Evolutionary conservation across 495 filamentous ascomycete species (phyloP).

Genomic region (Entonaema liquescens): DNA sequence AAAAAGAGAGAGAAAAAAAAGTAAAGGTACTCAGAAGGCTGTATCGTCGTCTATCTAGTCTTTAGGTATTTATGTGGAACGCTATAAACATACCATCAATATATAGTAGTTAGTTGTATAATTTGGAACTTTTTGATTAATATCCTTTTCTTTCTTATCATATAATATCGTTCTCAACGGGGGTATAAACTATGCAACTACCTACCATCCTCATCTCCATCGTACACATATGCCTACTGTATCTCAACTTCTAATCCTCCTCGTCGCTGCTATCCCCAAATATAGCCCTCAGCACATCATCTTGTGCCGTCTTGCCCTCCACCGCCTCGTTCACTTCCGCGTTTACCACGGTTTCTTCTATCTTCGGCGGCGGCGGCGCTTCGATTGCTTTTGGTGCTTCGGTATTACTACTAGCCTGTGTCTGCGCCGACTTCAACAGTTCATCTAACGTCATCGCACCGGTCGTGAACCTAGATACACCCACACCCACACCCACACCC

Average conservation of each 20-base stretch:
- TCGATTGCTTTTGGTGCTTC: slow-evolving; percentile 9
- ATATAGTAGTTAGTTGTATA: no score
- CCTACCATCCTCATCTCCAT: background rate
- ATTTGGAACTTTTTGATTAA: background rate
- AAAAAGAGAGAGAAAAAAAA: no score
- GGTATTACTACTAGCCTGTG: background rate
- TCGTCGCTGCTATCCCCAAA: slow-evolving; percentile 91
- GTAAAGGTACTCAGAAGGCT: background rate
- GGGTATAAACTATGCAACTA: background rate
- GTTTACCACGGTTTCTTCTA: slow-evolving; percentile 62
- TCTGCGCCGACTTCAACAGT: slow-evolving; percentile 59
- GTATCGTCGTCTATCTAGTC: background rate
- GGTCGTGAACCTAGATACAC: slow-evolving; percentile 42
- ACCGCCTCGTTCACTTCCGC: slow-evolving; percentile 86
- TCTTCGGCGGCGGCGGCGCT: slow-evolving; percentile 15
- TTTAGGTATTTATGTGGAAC: background rate
- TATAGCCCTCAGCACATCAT: slow-evolving; percentile 92
- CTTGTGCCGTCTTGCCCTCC: slow-evolving; percentile 80
- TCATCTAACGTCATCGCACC: slow-evolving; percentile 61
- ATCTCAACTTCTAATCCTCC: slow-evolving; percentile 45
- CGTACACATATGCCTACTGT: background rate
- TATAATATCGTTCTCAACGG: background rate
- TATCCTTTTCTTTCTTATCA: background rate
- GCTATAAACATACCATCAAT: no score
- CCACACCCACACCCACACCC: slow-evolving; percentile 18